Conservation (phyloP, 1,139 yeast genomes). For the Yamadazyma triangularis region DNA sequence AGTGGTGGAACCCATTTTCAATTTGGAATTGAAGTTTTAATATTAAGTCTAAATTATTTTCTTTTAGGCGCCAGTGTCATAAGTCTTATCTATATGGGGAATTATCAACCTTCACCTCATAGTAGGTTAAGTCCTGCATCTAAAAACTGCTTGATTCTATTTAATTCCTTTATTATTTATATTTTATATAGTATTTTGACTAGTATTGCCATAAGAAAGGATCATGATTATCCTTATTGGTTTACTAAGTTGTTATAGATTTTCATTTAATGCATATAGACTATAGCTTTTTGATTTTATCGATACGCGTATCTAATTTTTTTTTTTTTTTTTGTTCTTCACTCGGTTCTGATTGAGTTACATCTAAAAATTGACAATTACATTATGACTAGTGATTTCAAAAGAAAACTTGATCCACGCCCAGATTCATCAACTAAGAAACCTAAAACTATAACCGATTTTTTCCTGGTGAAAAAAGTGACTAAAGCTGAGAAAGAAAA, state of each 20-base stretch:
- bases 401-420: not conserved
- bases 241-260: constrained; percentile 32
- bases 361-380: too few relatives aligned
- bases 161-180: constrained; percentile 18
- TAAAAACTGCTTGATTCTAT: constrained; percentile 14
- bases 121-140: constrained; percentile 17
- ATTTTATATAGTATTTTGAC: constrained; percentile 35
- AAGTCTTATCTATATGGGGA: constrained; percentile 35
- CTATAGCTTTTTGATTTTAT: too few relatives aligned
- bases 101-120: constrained; percentile 18
- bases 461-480: constrained; percentile 4
- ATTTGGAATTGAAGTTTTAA: constrained; percentile 60
- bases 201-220: constrained; percentile 37
- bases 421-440: too few relatives aligned
- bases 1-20: constrained; percentile 66
- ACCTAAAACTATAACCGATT: not conserved
- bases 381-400: not conserved
- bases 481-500: too few relatives aligned
- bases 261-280: too few relatives aligned
- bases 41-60: constrained; percentile 47
- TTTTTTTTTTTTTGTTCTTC: too few relatives aligned
- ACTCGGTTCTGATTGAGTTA: too few relatives aligned
- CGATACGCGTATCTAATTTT: too few relatives aligned
- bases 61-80: constrained; percentile 36
- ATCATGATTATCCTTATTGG: constrained; percentile 36